Conservation (phyloP, 805 yeast species). For the Yamadazyma phyllophila region DNA sequence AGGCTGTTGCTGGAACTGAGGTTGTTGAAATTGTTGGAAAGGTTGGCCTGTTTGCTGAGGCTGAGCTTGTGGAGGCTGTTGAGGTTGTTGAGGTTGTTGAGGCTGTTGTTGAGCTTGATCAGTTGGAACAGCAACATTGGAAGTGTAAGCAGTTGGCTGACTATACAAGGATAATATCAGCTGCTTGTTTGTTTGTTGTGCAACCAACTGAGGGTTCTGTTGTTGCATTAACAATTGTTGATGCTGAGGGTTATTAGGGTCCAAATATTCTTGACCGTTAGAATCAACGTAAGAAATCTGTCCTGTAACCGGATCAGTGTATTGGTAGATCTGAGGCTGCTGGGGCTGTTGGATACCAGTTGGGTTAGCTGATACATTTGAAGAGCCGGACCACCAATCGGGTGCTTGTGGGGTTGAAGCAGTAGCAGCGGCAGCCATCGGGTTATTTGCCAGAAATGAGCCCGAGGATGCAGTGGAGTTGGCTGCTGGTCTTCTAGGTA, state of each 20-base stretch:
- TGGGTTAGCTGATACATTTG: constrained; percentile 5
- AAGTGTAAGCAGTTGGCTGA: constrained; percentile 31
- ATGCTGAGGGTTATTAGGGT: constrained; percentile 45
- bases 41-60: constrained; percentile 4
- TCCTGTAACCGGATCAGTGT: constrained; percentile 71
- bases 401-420: constrained; percentile 1
- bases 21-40: constrained; percentile 15
- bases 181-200: constrained; percentile 39
- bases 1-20: constrained; percentile 8
- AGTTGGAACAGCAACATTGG: constrained; percentile 27
- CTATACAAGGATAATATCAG: constrained; percentile 41
- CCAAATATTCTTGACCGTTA: constrained; percentile 61
- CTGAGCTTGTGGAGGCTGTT: constrained; percentile 6
- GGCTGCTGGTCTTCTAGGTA: constrained; percentile 40
- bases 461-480: constrained; percentile 5
- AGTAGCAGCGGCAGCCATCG: constrained; percentile 9
- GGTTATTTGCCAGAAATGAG: constrained; percentile 25
- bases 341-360: constrained; percentile 7
- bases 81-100: constrained; percentile 16
- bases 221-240: constrained; percentile 38
- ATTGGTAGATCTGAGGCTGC: constrained; percentile 58
- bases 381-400: constrained; percentile 34
- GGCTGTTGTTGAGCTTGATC: constrained; percentile 10
- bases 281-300: constrained; percentile 64
- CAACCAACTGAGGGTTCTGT: constrained; percentile 31